Evolutionary conservation across 1,139 yeast species (phyloP).

Genomic region (Saccharomyces hybrid): DNA sequence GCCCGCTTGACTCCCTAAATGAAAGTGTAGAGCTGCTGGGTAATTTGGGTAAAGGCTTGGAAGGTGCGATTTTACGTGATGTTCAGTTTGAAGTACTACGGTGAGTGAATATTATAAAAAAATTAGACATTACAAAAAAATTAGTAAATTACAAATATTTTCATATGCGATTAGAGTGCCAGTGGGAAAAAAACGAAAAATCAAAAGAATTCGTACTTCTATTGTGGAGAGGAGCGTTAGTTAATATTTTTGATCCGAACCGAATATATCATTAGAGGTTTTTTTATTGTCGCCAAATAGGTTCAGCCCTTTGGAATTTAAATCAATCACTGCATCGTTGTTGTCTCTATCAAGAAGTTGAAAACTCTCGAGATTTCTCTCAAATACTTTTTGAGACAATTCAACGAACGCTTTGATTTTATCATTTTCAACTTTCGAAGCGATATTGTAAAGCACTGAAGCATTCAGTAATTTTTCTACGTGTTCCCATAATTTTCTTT

Average conservation of each 20-base stretch:
- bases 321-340: not conserved
- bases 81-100: slow-evolving; percentile 23
- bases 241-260: not conserved
- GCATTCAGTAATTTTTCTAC: not conserved
- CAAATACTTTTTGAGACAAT: too few relatives aligned
- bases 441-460: not conserved
- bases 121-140: not conserved
- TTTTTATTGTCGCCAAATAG: not conserved
- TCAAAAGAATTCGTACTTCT: too few relatives aligned
- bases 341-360: not conserved
- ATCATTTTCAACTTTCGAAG: not conserved
- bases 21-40: slow-evolving; percentile 50
- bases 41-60: slow-evolving; percentile 51
- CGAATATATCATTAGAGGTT: not conserved
- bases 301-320: not conserved
- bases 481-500: slow-evolving; percentile 17
- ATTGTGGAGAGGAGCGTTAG: not conserved
- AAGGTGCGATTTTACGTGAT: slow-evolving; percentile 55
- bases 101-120: not conserved
- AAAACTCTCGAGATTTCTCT: not conserved
- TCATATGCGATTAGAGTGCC: not conserved
- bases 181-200: not conserved
- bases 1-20: slow-evolving; percentile 33
- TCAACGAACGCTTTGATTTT: not conserved
- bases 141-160: not conserved